A percentile compares a stretch with the other conserved stretches of the same genome.
phyloP scores from a whole-genome alignment of 257 asterid species.

The Capsicum rhomboideum region DNA sequence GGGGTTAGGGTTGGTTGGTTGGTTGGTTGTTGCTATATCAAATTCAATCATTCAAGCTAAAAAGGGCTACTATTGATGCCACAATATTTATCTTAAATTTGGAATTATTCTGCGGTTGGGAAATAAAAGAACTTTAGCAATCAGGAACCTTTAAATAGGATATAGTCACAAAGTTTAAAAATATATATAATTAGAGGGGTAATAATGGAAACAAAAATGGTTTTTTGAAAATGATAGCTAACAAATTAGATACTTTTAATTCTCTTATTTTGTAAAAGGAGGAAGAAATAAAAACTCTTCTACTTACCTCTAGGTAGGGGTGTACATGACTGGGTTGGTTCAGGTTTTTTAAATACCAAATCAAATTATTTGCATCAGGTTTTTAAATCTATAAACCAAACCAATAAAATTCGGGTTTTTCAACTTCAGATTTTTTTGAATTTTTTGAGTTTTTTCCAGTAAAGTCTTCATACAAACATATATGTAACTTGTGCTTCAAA shows the following conservation, averaged over 20 bases:
- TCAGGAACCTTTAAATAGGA: not conserved
- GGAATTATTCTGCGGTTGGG: not conserved
- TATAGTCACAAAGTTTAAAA: not conserved
- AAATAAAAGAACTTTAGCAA: not conserved
- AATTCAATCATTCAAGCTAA: not conserved
- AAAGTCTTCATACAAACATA: too few relatives aligned
- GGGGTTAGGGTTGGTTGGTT: too few relatives aligned
- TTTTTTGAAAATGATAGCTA: not conserved
- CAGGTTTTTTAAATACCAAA: too few relatives aligned
- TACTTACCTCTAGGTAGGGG: too few relatives aligned
- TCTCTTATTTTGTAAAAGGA: not conserved
- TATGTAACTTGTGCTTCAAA: too few relatives aligned
- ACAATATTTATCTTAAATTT: not conserved
- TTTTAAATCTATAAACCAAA: too few relatives aligned
- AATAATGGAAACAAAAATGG: not conserved
- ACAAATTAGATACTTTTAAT: not conserved
- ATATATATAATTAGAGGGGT: not conserved
- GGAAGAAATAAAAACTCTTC: not conserved
- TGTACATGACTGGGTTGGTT: too few relatives aligned
- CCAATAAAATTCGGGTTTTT: too few relatives aligned
- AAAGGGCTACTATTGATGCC: not conserved
- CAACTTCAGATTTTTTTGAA: too few relatives aligned
- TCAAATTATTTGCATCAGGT: too few relatives aligned
- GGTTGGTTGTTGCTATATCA: not conserved
- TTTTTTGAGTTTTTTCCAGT: too few relatives aligned